These are phyloP conservation scores for Globomyces pollinis-pini DNA, from an alignment of 192 early-diverging fungal species.

Conservation along the genomic window DNA sequence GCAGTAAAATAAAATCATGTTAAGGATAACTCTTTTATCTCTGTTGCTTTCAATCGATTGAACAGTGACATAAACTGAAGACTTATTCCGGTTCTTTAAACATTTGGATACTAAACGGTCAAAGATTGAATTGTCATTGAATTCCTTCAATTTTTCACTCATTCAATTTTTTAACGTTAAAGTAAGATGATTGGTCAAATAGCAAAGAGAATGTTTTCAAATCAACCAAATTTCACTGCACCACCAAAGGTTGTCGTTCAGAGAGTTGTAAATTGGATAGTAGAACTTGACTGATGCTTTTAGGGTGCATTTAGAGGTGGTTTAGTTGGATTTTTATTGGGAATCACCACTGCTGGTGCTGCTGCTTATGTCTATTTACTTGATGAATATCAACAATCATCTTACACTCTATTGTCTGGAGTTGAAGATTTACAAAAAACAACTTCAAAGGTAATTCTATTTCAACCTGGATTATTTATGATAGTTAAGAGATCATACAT, in stretches of 20 bases:
- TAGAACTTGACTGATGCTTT: no score
- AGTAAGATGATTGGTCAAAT: no score
- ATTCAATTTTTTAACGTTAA: no score
- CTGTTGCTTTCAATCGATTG: background rate
- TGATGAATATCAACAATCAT: constrained; percentile 76
- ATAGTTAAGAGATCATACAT: constrained; percentile 29
- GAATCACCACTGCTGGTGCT: constrained; percentile 63
- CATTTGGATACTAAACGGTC: no score
- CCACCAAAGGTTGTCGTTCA: background rate
- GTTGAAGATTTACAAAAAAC: constrained; percentile 73
- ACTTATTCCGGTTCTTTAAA: background rate
- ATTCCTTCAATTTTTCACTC: no score
- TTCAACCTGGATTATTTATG: no score
- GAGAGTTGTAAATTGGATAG: no score
- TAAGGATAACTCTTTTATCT: background rate
- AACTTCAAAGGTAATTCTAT: no score
- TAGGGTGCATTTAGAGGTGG: background rate
- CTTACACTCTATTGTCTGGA: constrained; percentile 57
- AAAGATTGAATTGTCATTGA: no score
- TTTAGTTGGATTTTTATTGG: constrained; percentile 65
- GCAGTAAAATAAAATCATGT: background rate
- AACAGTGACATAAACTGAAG: background rate
- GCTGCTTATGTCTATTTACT: constrained; percentile 78
- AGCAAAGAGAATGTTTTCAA: no score
- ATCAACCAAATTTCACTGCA: background rate